These are phyloP conservation scores for Leishmania guyanensis DNA, from an alignment of 208 protist genomes.

Conservation along the genomic window DNA sequence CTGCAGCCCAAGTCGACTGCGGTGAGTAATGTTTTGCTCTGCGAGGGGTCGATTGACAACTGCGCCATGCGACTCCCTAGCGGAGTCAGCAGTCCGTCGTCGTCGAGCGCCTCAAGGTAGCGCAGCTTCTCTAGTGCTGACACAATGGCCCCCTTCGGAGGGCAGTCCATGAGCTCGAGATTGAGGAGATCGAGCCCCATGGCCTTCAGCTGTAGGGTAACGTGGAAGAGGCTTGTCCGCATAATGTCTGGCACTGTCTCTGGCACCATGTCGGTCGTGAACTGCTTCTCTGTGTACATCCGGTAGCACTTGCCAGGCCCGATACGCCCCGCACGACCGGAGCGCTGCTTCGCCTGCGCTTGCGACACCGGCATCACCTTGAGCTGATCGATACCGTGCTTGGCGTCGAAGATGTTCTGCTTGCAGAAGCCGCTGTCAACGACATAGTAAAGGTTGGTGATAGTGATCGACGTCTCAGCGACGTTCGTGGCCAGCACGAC, in stretches of 20 bases:
- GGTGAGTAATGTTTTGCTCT: constrained; percentile 98
- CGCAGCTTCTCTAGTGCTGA: constrained; percentile 97
- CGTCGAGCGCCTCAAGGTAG: constrained; percentile 97
- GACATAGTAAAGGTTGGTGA: constrained; percentile 99
- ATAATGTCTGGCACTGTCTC: constrained; percentile 98
- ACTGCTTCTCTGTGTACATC: constrained; percentile 97
- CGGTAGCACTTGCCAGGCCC: constrained; percentile 97
- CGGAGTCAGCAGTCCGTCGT: constrained; percentile 97
- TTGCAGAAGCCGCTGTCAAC: constrained; percentile 98
- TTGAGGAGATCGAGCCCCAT: constrained; percentile 98
- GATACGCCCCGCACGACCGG: constrained; percentile 95
- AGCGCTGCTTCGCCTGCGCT: constrained; percentile 96
- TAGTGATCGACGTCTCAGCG: constrained; percentile 99
- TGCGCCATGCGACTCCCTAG: constrained; percentile 98
- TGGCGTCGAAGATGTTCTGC: constrained; percentile 97
- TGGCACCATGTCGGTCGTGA: constrained; percentile 94
- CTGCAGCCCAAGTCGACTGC: constrained; percentile 96
- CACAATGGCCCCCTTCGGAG: constrained; percentile 94
- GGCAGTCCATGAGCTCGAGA: constrained; percentile 98
- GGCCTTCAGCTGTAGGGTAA: constrained; percentile 97
- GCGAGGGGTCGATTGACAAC: constrained; percentile 98
- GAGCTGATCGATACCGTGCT: constrained; percentile 97
- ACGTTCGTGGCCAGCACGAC: constrained; percentile 99
- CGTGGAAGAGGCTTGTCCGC: constrained; percentile 97
- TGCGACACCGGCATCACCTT: constrained; percentile 97